phyloP scores from a whole-genome alignment of 768 basidiomycete species.

The Psilocybe subaeruginosa region DNA sequence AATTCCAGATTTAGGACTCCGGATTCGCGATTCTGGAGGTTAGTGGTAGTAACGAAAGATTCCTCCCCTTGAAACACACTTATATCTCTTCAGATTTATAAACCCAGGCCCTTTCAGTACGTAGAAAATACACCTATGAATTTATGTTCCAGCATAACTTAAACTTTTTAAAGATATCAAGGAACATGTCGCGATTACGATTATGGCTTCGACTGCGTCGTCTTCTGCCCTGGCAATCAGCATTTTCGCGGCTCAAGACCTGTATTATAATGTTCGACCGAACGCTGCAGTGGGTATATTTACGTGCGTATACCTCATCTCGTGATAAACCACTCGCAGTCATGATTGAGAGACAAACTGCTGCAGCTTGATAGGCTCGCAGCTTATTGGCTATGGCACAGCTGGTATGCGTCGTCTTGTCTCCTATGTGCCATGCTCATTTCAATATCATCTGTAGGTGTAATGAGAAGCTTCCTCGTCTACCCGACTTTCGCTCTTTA shows the following conservation, averaged over 20 bases:
- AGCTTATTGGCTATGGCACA: conserved; percentile 42
- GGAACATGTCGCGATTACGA: conserved; percentile 58
- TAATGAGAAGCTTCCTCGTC: conserved; percentile 47
- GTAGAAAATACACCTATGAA: not conserved
- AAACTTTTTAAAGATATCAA: conserved; percentile 25
- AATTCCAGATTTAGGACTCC: conserved; percentile 27
- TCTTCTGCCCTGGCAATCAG: conserved; percentile 52
- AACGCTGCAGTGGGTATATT: conserved; percentile 44
- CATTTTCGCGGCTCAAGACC: conserved; percentile 54
- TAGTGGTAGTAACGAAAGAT: not conserved
- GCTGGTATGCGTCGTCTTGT: conserved; percentile 22
- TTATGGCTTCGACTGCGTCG: conserved; percentile 58
- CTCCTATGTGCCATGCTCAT: not conserved
- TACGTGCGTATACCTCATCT: conserved; percentile 17
- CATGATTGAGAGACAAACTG: not conserved
- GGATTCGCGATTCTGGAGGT: conserved; percentile 44
- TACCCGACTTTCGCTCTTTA: conserved; percentile 48
- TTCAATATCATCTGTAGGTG: conserved; percentile 16
- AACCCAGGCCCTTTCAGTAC: conserved; percentile 65
- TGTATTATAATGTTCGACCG: conserved; percentile 48
- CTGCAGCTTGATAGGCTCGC: conserved; percentile 33
- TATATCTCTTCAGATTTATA: conserved; percentile 33
- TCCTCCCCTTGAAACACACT: not conserved
- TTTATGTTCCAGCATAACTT: not conserved
- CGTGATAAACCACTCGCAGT: not conserved